A percentile compares a stretch with the other conserved stretches of the same genome.
These are phyloP conservation scores for Bryum argenteum DNA, from an alignment of 225 moss, liverwort and hornwort genomes.

Conservation along the genomic window DNA sequence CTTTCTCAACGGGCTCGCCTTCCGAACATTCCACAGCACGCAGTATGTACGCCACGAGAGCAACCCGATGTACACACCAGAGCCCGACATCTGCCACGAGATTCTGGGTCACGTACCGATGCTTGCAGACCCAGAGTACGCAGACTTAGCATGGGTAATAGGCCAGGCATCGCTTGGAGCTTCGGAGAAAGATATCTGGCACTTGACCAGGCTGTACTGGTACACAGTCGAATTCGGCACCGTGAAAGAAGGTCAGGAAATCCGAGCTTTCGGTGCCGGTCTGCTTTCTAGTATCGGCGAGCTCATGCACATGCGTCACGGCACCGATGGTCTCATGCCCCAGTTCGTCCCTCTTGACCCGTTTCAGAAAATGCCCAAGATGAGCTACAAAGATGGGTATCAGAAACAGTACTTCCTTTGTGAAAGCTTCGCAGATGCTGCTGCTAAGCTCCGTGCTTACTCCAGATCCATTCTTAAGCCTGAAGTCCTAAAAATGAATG, in stretches of 20 bases:
- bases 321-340: conserved; percentile 36
- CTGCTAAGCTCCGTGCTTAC: conserved; percentile 53
- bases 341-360: conserved; percentile 57
- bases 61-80: conserved; percentile 68
- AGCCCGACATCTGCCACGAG: conserved; percentile 70
- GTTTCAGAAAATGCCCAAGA: conserved; percentile 61
- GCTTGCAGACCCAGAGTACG: conserved; percentile 58
- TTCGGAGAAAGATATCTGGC: conserved; percentile 65
- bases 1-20: conserved; percentile 64
- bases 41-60: conserved; percentile 66
- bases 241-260: conserved; percentile 39
- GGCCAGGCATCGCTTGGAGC: conserved; percentile 63
- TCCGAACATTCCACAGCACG: conserved; percentile 67
- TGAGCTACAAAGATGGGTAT: conserved; percentile 72
- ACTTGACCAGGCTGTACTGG: conserved; percentile 68
- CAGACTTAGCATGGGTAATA: conserved; percentile 53
- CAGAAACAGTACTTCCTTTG: conserved; percentile 66
- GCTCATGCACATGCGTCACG: conserved; percentile 49
- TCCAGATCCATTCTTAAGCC: conserved; percentile 43
- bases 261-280: conserved; percentile 65
- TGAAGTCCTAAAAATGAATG: conserved; percentile 32
- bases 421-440: conserved; percentile 59
- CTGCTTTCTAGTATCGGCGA: conserved; percentile 63
- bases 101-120: conserved; percentile 65
- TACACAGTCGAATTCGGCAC: conserved; percentile 68